Percentiles rank a stretch among this genome's conserved stretches.
phyloP scores from a whole-genome alignment of 2,329 filamentous ascomycete species.

The Fusarium tjaetaba region DNA sequence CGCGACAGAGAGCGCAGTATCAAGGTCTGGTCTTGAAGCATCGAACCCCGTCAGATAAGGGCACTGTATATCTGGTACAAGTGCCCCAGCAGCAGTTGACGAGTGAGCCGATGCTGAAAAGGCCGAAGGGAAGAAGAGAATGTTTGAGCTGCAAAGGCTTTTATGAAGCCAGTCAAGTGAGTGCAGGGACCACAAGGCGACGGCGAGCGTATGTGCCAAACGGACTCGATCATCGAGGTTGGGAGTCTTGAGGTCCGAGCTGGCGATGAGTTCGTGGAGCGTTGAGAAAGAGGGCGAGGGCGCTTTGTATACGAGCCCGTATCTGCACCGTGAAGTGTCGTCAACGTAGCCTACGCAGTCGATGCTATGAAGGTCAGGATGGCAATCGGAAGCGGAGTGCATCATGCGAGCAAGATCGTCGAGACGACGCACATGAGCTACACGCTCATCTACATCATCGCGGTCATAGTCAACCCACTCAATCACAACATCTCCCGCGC shows the following conservation, averaged over 20 bases:
- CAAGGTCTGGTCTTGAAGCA: conserved; percentile 62
- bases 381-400: conserved; percentile 55
- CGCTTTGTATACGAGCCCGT: conserved; percentile 56
- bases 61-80: conserved; percentile 52
- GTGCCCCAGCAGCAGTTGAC: conserved; percentile 48
- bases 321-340: conserved; percentile 51
- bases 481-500: conserved; percentile 51
- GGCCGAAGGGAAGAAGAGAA: conserved; percentile 62
- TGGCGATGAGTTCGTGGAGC: conserved; percentile 52
- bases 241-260: conserved; percentile 54
- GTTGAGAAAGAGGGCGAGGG: conserved; percentile 51
- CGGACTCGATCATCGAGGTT: conserved; percentile 56
- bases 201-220: conserved; percentile 55
- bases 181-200: conserved; percentile 61
- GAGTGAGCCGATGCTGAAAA: conserved; percentile 48
- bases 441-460: conserved; percentile 53
- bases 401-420: conserved; percentile 60
- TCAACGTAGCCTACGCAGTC: conserved; percentile 60
- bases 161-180: conserved; percentile 67
- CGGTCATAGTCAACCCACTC: conserved; percentile 59
- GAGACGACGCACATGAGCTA: conserved; percentile 56
- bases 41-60: conserved; percentile 65
- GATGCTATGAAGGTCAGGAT: conserved; percentile 58
- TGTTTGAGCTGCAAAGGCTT: conserved; percentile 62
- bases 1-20: conserved; percentile 59